Evolutionary conservation across 2,329 filamentous ascomycete species (phyloP), one percentile per base, ranked within the genome.

Genomic region (Xylariaceae sp.): DNA sequence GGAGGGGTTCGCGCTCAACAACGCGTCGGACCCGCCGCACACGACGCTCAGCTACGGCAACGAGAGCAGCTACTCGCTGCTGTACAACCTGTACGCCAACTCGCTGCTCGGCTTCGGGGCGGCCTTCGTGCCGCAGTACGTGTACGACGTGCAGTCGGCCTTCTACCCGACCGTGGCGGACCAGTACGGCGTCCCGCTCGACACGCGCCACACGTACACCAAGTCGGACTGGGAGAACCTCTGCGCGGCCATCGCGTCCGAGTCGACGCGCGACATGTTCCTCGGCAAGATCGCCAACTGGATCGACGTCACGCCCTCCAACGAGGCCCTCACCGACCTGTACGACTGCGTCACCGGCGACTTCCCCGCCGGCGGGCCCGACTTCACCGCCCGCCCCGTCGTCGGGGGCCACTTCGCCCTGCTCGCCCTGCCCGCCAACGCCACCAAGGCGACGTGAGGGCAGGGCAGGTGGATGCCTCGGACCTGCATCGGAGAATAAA

Each of bases 161-260:
- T 93, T 85, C 71, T 94, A 94, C 64, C 67, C 70, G 27, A 72
- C 72, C 8, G 75, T 84, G 3, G 75, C 79, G 32, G 76, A 83
- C 41, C 74, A 77, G 50, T 92, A 85, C 58, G 87, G 85, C n/a
- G 69, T 93, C 1, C 81, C 86, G 0, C 76, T 94, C 8, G 87
- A 94, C 62, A 81, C 75, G 29, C 77, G 87, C 31, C 84, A 92
- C 60, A 64, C 80, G 1, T 90, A 87, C 63, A 83, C 85, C 42
- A 94, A 94, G 63, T 77, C 76, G 1, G 87, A 94, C 63, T 94
- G 87, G 87, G 78, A 89, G 53, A 77, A 92, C 55, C 89, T 88
- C 62, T 75, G 77, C 5, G 87, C 87, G n/a, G 81, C 86, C 8
- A 79, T 89, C 9, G 73, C 83, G 0, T 70, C 68, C 26, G 57